phyloP scores from a whole-genome alignment of 2,329 filamentous ascomycete genomes.

The Chaetomiaceae sp. region DNA sequence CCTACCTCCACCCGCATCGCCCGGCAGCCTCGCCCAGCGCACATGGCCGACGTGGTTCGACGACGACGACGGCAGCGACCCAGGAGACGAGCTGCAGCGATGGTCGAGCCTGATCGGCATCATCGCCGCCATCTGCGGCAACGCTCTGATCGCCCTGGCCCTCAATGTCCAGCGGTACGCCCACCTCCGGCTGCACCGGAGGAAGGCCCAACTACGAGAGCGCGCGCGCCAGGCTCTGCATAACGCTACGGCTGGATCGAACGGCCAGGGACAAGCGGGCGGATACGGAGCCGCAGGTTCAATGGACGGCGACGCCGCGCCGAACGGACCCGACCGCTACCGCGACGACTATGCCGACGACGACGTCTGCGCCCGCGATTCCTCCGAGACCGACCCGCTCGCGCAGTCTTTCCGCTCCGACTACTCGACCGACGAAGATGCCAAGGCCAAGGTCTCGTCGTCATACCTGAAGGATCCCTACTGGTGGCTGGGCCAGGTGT shows the following conservation, averaged over 20 bases:
- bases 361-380: slow-evolving; percentile 28
- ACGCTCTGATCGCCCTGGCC: slow-evolving; percentile 89
- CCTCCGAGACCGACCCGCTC: slow-evolving; percentile 49
- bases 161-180: slow-evolving; percentile 96
- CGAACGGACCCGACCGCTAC: slow-evolving; percentile 24
- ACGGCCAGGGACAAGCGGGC: slow-evolving; percentile 27
- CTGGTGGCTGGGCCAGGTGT: slow-evolving; percentile 91
- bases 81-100: slow-evolving; percentile 51
- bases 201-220: slow-evolving; percentile 56
- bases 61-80: slow-evolving; percentile 27
- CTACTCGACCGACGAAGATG: slow-evolving; percentile 33
- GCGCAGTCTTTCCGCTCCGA: slow-evolving; percentile 46
- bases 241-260: slow-evolving; percentile 33
- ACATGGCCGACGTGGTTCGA: slow-evolving; percentile 11
- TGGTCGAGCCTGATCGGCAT: slow-evolving; percentile 98
- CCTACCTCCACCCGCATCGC: background rate
- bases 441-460: slow-evolving; percentile 43
- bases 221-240: slow-evolving; percentile 52
- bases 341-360: slow-evolving; percentile 31
- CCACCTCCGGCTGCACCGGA: slow-evolving; percentile 75
- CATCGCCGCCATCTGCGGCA: slow-evolving; percentile 84
- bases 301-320: slow-evolving; percentile 22
- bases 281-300: slow-evolving; percentile 42
- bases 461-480: slow-evolving; percentile 87
- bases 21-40: background rate